Base-by-base conservation (phyloP, 1,284 basidiomycete genomes). In the Cryptococcus sp. region DNA sequence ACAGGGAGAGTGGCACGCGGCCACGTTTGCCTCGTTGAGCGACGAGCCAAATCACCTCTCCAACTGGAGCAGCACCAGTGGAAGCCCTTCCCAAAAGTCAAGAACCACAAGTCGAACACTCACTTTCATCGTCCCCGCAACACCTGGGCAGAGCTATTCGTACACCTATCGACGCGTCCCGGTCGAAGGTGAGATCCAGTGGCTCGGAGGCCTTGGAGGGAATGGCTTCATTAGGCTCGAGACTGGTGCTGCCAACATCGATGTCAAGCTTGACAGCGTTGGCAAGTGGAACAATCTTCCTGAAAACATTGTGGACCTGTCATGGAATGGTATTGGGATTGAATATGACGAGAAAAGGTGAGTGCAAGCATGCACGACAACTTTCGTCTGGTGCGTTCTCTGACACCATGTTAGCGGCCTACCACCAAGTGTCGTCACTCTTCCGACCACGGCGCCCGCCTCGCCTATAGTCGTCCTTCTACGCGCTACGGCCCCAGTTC, bases 91-190 rank as follows among this genome's bases (percentile, higher is more conserved):
- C 27, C 25, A 22, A 17, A 31, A 41, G 27, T 35, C 49, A 15
- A 23, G 3, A 5, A 39, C 48, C 4, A 45, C 16, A n/a, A 57
- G 41, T 3, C 31, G 48, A 23, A 38, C 27, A 13, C 45, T 61
- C 41, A 31, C 57, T 11, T n/a, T 52, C 11, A 31, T 44, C 38
- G 45, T 59, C n/a, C 52, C 47, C 6, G 54, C 57, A 17, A 39
- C 50, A 5, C 22, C 46, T 3, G 58, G 53, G 5, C 44, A 42
- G 17, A 41, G 44, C 10, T 71, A 57, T 53, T 52, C 65, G 0
- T 72, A 68, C 52, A 72, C 70, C 7, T 68, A 64, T 38, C 65
- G 70, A 17, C 63, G 62, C 31, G 57, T 66, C 50, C 47, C 54
- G 13, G 11, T 41, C 2, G 54, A 57, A 16, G 66, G 66, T 16